Conservation (phyloP, 116 monocot species). For the Papilionanthe hybrid region DNA sequence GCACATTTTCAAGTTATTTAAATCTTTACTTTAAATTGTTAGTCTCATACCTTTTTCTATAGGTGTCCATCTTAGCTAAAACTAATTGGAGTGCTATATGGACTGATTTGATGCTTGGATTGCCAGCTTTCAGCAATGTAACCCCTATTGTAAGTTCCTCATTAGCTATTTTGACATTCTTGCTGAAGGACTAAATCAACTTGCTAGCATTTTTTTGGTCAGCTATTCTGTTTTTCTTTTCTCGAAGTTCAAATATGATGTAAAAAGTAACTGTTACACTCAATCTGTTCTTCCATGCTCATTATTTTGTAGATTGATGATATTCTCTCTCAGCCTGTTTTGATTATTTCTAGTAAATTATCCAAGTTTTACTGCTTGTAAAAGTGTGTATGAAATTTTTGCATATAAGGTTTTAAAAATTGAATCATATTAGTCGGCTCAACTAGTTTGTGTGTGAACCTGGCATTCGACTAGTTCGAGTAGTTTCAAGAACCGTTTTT, state of each 20-base stretch:
- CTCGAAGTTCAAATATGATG: background rate
- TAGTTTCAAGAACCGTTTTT: too few relatives aligned
- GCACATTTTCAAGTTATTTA: background rate
- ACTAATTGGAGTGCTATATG: slow-evolving; percentile 56
- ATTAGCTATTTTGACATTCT: background rate
- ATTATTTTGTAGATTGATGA: background rate
- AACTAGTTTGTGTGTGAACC: too few relatives aligned
- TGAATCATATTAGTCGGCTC: too few relatives aligned
- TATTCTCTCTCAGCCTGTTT: background rate
- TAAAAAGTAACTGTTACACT: background rate
- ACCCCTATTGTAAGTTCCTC: slow-evolving; percentile 51
- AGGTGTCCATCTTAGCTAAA: slow-evolving; percentile 11
- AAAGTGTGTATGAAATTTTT: background rate
- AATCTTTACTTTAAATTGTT: background rate
- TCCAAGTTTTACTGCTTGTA: background rate
- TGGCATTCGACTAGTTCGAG: too few relatives aligned
- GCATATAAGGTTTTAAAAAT: too few relatives aligned
- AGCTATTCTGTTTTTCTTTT: background rate
- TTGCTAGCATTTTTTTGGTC: background rate
- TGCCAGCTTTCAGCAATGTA: slow-evolving; percentile 57
- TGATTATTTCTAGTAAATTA: background rate
- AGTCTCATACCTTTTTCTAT: background rate
- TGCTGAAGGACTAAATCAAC: background rate
- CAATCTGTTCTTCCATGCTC: background rate
- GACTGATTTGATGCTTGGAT: slow-evolving; percentile 65